Evolutionary conservation across 2,329 filamentous ascomycete genomes (phyloP).

Genomic region (Botrytis cinerea): DNA sequence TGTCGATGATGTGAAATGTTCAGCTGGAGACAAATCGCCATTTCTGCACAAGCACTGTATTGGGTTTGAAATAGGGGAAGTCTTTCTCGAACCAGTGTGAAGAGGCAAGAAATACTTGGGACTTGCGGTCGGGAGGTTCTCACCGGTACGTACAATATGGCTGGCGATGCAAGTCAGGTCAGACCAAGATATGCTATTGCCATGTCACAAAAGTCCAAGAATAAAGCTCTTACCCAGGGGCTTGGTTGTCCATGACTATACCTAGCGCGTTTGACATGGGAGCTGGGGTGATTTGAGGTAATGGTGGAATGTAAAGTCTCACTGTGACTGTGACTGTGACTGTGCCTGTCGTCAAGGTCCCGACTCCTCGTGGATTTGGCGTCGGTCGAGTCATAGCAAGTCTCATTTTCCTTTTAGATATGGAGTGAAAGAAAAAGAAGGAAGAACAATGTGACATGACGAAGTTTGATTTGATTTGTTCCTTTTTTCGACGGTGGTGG

Average conservation of each 20-base stretch:
- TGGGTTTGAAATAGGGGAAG: not conserved
- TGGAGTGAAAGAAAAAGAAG: not conserved
- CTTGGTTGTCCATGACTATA: not conserved
- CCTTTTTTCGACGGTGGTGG: not conserved
- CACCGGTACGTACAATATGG: not conserved
- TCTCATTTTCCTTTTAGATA: not conserved
- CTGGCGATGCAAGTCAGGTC: slow-evolving; percentile 11
- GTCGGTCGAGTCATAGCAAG: not conserved
- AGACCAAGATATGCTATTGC: slow-evolving; percentile 1
- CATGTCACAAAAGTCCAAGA: slow-evolving; percentile 2
- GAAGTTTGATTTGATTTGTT: not conserved
- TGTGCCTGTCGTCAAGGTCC: not conserved
- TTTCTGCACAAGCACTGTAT: not conserved
- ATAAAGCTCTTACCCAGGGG: not conserved
- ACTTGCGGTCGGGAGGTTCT: not conserved
- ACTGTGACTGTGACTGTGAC: not conserved
- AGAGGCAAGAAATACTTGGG: not conserved
- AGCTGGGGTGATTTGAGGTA: not conserved
- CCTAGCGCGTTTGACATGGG: not conserved
- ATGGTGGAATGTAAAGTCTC: not conserved
- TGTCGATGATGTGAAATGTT: not conserved
- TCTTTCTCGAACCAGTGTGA: not conserved
- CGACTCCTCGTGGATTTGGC: not conserved
- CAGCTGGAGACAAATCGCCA: not conserved
- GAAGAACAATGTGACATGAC: not conserved